Conservation (phyloP, 257 asterid genomes). For the Jacaranda mimosifolia region DNA sequence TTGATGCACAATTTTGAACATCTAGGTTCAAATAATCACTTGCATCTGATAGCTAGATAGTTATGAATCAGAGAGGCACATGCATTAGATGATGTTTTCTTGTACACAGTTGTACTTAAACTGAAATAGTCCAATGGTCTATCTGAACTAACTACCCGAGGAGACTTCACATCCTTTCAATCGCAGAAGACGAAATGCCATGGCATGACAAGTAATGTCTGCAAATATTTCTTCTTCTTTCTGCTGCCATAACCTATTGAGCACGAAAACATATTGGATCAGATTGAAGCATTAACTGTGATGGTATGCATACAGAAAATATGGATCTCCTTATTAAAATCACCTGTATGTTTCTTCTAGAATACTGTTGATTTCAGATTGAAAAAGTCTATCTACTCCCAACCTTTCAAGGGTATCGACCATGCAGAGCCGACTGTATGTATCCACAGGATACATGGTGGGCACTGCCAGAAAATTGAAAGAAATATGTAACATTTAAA, state of each 20-base stretch:
- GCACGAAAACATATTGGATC: neutral
- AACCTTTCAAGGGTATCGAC: constrained; percentile 44
- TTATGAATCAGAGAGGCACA: too few relatives aligned
- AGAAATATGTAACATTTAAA: neutral
- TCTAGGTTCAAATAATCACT: neutral
- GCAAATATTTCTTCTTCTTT: constrained; percentile 35
- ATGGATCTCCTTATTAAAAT: neutral
- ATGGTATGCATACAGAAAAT: neutral
- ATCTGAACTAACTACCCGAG: constrained; percentile 32
- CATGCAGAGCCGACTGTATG: constrained; percentile 33
- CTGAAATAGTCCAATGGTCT: too few relatives aligned
- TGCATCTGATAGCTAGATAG: too few relatives aligned
- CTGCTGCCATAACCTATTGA: constrained; percentile 42
- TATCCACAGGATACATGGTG: constrained; percentile 20
- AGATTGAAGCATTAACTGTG: neutral
- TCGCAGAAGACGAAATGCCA: constrained; percentile 57
- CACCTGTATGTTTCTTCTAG: constrained; percentile 43
- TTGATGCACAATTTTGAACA: neutral
- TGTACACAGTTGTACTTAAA: too few relatives aligned
- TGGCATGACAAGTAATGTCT: constrained; percentile 39
- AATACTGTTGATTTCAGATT: constrained; percentile 26
- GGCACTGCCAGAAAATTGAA: constrained; percentile 16
- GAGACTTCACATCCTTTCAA: constrained; percentile 41
- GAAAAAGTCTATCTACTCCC: constrained; percentile 46
- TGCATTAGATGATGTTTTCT: too few relatives aligned